Evolutionary conservation across 305 asterid species (phyloP).

Genomic region (Fraxinus baroniana): DNA sequence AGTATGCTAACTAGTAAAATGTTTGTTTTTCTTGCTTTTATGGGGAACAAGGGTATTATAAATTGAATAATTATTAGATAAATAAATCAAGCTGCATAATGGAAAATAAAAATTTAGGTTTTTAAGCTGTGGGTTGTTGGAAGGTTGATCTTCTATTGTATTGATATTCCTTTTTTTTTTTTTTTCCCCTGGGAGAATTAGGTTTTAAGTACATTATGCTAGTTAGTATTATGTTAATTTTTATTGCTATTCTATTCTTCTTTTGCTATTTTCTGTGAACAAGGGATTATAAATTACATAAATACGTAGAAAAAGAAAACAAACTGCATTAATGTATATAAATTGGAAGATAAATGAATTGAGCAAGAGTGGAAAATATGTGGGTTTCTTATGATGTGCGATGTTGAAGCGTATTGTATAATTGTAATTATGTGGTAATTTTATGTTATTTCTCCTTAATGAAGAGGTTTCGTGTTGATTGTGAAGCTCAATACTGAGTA

Average conservation of each 20-base stretch:
- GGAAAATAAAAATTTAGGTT: not conserved
- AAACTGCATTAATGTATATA: not conserved
- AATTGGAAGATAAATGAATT: not conserved
- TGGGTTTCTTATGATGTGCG: not conserved
- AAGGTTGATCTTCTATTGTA: not conserved
- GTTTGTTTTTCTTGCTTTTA: not conserved
- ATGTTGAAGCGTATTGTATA: not conserved
- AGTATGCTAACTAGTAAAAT: not conserved
- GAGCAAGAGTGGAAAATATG: not conserved
- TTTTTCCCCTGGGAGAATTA: not conserved
- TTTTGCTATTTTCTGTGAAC: not conserved
- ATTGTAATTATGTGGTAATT: not conserved
- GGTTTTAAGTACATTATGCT: not conserved
- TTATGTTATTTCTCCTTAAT: constrained; percentile 9
- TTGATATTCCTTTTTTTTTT: not conserved
- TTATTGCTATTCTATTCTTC: not conserved
- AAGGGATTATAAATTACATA: constrained; percentile 1
- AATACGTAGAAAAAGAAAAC: not conserved
- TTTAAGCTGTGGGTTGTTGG: not conserved
- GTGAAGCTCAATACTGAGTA: constrained; percentile 67
- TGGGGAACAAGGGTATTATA: not conserved
- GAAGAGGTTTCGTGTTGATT: not conserved
- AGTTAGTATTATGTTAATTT: not conserved
- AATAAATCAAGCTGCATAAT: not conserved
- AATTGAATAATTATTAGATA: not conserved